These are phyloP conservation scores for Debaryomyces fabryi DNA, from an alignment of 1,139 yeast genomes.

Conservation along the genomic window DNA sequence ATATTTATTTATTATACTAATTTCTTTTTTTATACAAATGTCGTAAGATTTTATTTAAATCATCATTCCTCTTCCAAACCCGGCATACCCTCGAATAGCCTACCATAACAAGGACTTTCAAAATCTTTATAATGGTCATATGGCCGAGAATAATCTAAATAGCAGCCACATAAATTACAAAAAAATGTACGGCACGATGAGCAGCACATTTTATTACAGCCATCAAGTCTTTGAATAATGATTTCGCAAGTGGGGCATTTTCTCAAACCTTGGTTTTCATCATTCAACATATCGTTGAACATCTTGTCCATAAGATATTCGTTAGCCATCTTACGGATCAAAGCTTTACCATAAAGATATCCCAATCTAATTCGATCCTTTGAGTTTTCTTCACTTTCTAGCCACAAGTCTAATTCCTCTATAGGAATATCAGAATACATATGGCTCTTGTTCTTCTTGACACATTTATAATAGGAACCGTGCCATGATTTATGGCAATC, in stretches of 20 bases:
- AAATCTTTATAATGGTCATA: slow-evolving; percentile 56
- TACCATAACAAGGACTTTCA: slow-evolving; percentile 50
- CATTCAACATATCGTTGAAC: slow-evolving; percentile 47
- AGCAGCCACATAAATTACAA: slow-evolving; percentile 59
- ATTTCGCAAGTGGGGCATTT: slow-evolving; percentile 60
- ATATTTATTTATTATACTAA: not conserved
- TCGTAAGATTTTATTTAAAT: not conserved
- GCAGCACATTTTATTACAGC: slow-evolving; percentile 72
- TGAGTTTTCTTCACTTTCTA: slow-evolving; percentile 28
- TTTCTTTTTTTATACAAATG: not conserved
- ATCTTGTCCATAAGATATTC: slow-evolving; percentile 52
- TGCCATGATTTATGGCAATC: slow-evolving; percentile 70
- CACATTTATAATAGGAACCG: slow-evolving; percentile 55
- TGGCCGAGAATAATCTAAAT: slow-evolving; percentile 44
- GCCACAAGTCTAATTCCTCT: slow-evolving; percentile 45
- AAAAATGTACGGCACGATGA: slow-evolving; percentile 51
- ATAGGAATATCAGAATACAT: slow-evolving; percentile 41
- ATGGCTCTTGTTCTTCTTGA: slow-evolving; percentile 27
- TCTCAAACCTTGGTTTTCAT: slow-evolving; percentile 42
- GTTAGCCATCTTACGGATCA: slow-evolving; percentile 44
- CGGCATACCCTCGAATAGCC: slow-evolving; percentile 59
- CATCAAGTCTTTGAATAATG: slow-evolving; percentile 61
- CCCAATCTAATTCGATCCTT: slow-evolving; percentile 40
- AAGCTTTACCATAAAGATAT: slow-evolving; percentile 52
- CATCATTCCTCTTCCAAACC: slow-evolving; percentile 25